Percentiles rank a stretch among this genome's conserved stretches.
phyloP scores from a whole-genome alignment of 306 rosid species.

The Fragaria ananassa region DNA sequence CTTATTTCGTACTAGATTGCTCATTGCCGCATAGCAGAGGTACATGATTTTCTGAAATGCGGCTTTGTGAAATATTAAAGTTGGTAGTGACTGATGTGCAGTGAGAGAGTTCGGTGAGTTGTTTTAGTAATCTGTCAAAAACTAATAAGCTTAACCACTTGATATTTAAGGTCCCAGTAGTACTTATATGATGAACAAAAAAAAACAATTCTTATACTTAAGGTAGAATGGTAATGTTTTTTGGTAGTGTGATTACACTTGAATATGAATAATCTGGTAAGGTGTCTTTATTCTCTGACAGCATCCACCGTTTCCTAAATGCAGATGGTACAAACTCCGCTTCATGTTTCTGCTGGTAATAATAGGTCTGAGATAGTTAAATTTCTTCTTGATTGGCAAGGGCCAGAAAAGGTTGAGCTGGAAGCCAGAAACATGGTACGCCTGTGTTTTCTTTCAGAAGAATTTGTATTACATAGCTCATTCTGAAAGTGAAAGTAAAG shows the following conservation, averaged over 20 bases:
- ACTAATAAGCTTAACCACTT: not conserved
- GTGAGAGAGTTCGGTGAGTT: not conserved
- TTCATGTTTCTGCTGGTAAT: slow-evolving; percentile 83
- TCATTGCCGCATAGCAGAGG: not conserved
- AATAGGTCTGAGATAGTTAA: slow-evolving; percentile 71
- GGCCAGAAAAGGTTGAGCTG: slow-evolving; percentile 59
- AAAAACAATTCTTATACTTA: not conserved
- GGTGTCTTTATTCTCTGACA: not conserved
- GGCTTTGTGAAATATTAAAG: not conserved
- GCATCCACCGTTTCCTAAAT: slow-evolving; percentile 11
- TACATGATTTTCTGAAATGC: not conserved
- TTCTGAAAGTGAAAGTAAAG: not conserved
- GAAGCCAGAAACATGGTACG: slow-evolving; percentile 93
- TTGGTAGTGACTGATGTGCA: not conserved
- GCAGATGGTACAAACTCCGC: slow-evolving; percentile 94
- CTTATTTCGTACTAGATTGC: not conserved
- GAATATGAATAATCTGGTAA: not conserved
- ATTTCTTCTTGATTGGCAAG: slow-evolving; percentile 79
- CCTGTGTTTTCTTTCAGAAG: not conserved
- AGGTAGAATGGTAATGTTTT: not conserved
- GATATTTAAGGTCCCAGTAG: not conserved
- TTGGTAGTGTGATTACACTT: not conserved
- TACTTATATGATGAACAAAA: not conserved
- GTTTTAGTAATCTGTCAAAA: not conserved
- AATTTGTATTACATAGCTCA: not conserved